Evolutionary conservation across 1,284 basidiomycete species (phyloP).

Genomic region (Fomitopsis pinicola): DNA sequence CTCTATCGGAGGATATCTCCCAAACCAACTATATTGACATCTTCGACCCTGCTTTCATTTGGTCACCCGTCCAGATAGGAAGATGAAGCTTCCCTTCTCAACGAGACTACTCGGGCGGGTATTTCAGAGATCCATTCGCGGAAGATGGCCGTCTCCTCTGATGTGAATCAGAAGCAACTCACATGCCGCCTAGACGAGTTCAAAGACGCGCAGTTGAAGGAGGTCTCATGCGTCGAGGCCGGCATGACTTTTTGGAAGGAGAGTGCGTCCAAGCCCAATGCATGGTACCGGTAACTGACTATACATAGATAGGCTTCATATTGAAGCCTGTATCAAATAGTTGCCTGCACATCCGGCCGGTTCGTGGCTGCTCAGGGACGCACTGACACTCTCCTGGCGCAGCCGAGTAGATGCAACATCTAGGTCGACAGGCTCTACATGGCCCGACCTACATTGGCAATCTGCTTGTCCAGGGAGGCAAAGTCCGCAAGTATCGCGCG

Average conservation of each 20-base stretch:
- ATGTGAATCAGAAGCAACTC: conserved; percentile 77
- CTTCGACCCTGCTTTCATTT: conserved; percentile 76
- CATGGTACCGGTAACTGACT: too few species aligned
- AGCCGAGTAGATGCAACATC: too few species aligned
- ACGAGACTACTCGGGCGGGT: conserved; percentile 67
- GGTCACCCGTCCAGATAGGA: conserved; percentile 73
- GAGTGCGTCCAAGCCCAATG: too few species aligned
- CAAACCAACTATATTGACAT: conserved; percentile 99
- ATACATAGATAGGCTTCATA: too few species aligned
- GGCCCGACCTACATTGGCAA: too few species aligned
- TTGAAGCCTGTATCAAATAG: too few species aligned
- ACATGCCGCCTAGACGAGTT: conserved; percentile 79
- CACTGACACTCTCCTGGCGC: too few species aligned
- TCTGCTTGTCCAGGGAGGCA: too few species aligned
- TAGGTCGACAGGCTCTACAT: too few species aligned
- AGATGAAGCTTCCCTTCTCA: conserved; percentile 82
- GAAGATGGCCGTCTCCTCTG: conserved; percentile 83
- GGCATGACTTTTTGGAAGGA: conserved; percentile 98
- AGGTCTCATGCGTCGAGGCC: conserved; percentile 94
- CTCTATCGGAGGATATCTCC: conserved; percentile 80
- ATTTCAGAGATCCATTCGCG: conserved; percentile 84
- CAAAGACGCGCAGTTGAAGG: conserved; percentile 79
- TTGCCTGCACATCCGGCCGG: too few species aligned
- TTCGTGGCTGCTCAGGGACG: too few species aligned
- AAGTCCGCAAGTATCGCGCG: too few species aligned